Evolutionary conservation across 495 filamentous ascomycete genomes (phyloP), one percentile per base, ranked within the genome.

Genomic region (Trichocladium antarcticum): DNA sequence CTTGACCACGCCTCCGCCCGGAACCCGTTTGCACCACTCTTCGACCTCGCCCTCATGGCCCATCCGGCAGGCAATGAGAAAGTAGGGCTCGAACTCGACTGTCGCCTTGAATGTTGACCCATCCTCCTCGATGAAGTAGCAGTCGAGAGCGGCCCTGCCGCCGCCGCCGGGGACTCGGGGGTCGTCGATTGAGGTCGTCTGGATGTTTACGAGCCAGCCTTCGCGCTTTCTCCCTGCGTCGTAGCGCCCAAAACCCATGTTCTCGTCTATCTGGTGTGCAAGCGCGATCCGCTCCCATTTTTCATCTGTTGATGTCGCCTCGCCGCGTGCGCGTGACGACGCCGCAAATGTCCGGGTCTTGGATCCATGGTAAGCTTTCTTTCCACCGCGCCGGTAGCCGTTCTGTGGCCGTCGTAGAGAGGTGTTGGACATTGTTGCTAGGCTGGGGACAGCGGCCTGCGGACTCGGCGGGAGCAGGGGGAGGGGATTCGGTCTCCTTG

Each of bases 181-280:
- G 65, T 96, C 90, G 60, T 93, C 84, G 31, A 97, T 73, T 16
- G 77, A 80, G 0, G 92, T 96, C 35, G 86, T 79, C 60, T 95
- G 87, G 73, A 97, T 85, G 59, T 96, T 97, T 46, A 87, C 85
- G 15, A 99, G 76, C 92, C 92, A 99, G 43, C 92, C 92, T 37
- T 84, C 78, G 50, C 79, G 84, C 63, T 81, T 85, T 63, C 83
- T 80, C 42, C 92, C 93, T 14, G 85, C 80, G 40, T 99, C 92
- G 59, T 89, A 97, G 34, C 92, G 83, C 16, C 81, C 77, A 64
- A 99, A 99, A 17, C 90, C 92, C 78, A 95, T 86, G 24, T 75
- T 72, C 63, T 99, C 92, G 70, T 97, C 92, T 61, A 99, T 99
- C 54, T 76, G 75, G 67, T 95, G 80, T 22, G 86, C 89, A 40